phyloP scores from a whole-genome alignment of 129 eudicot genomes.

The Mikania micrantha region DNA sequence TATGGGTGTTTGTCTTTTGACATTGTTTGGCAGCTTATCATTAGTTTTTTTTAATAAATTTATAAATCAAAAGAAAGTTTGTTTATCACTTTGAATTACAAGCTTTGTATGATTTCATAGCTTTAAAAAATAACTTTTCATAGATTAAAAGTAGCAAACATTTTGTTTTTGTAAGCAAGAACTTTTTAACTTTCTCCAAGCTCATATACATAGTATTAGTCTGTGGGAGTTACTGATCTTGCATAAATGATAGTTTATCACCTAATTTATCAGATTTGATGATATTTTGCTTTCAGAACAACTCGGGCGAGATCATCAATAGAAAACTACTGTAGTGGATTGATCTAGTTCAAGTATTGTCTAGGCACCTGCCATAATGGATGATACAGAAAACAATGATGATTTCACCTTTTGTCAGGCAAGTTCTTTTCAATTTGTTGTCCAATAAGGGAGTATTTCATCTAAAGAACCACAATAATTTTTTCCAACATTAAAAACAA shows the following conservation, averaged over 20 bases:
- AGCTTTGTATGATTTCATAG: background rate
- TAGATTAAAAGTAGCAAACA: background rate
- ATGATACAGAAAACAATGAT: slow-evolving; percentile 43
- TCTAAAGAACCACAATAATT: no score
- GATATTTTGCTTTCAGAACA: slow-evolving; percentile 11
- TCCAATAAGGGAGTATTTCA: background rate
- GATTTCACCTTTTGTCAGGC: slow-evolving; percentile 89
- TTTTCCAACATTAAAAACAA: no score
- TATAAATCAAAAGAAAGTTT: background rate
- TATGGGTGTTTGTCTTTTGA: background rate
- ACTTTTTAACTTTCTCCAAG: background rate
- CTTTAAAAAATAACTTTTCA: no score
- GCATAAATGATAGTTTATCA: background rate
- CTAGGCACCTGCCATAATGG: slow-evolving; percentile 2
- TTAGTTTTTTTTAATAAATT: background rate
- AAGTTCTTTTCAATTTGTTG: slow-evolving; percentile 19
- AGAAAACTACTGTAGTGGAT: slow-evolving; percentile 7
- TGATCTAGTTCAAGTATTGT: slow-evolving; percentile 2
- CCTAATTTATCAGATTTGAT: background rate
- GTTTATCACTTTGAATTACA: background rate
- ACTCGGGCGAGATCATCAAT: background rate
- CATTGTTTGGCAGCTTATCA: background rate
- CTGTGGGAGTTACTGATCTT: background rate
- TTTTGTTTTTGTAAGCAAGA: background rate
- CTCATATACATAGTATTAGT: background rate